phyloP scores from a whole-genome alignment of 371 early-diverging fungal species.

The Mortierella sp. region DNA sequence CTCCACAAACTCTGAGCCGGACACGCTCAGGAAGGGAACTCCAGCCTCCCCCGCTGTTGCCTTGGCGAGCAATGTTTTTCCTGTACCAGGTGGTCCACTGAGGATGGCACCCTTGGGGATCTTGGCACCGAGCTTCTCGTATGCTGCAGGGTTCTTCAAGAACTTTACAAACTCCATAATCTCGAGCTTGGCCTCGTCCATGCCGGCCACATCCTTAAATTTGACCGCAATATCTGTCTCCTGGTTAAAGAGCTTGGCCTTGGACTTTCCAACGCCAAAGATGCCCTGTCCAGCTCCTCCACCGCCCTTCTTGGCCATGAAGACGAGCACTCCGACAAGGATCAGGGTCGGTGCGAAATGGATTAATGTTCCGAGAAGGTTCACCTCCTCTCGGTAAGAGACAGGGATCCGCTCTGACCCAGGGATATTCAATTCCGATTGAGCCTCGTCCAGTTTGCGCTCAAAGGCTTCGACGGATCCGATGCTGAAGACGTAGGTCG shows the following conservation, averaged over 20 bases:
- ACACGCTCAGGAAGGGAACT: constrained; percentile 97
- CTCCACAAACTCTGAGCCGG: constrained; percentile 99
- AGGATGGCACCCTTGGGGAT: constrained; percentile 99
- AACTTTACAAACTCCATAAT: constrained; percentile 99
- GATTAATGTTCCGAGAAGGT: constrained; percentile 73
- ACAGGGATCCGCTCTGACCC: constrained; percentile 91
- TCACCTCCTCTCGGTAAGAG: constrained; percentile 84
- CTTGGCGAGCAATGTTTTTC: constrained; percentile 98
- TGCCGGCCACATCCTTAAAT: constrained; percentile 99
- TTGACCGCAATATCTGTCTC: constrained; percentile 95
- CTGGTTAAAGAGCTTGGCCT: constrained; percentile 96
- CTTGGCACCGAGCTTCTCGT: constrained; percentile 98
- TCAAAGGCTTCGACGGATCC: constrained; percentile 97
- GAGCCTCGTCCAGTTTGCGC: constrained; percentile 89
- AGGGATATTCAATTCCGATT: constrained; percentile 91
- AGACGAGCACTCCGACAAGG: constrained; percentile 88
- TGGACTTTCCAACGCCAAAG: constrained; percentile 96
- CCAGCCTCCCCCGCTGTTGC: constrained; percentile 99
- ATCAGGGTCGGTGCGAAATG: constrained; percentile 97
- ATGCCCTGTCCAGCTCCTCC: constrained; percentile 85
- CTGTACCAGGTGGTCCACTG: constrained; percentile 99
- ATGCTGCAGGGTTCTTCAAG: constrained; percentile 96
- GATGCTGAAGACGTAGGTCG: constrained; percentile 83
- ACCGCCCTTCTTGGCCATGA: constrained; percentile 83
- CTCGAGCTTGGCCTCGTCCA: constrained; percentile 99